Evolutionary conservation across 1,139 yeast species (phyloP), one percentile per base, ranked within the genome.

Genomic region (Debaryomyces fabryi): DNA sequence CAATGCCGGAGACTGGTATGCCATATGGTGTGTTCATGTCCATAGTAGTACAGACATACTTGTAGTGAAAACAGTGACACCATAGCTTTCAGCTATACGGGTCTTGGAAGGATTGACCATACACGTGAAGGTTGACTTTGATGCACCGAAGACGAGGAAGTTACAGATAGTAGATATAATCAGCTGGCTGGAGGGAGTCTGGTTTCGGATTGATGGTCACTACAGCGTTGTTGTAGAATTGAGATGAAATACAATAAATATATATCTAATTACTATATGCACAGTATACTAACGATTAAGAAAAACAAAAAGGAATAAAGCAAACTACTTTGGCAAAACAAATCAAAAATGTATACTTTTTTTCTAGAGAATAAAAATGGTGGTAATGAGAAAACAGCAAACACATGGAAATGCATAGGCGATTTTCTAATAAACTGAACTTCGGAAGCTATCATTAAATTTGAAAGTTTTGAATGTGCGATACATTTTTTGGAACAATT

Each of bases 261-360:
- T 46, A 32, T 46, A 48, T 48, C 51, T 48, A 48, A 45, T 48
- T 48, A 45, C 51, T 48, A 48, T 43, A 48, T 48, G 51, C 51
- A 48, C 51, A 45, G 48, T 43, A 48, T 43, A 48, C 44, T 45
- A 39, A 39, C 40, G 42, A 32, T 39, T 34, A 36, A 21, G 39
- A 34, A 24, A 35, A 35, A 42, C 3, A 42, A 23, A 35, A 35
- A 24, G 21, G 44, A 24, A 29, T 25, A 42, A 33, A 34, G 44
- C 39, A 41, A 42, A 34, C 45, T 12, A 30, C 34, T 40, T 29
- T 35, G 38, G 38, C 38, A 40, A 40, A 18, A 40, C 29, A 40
- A 40, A 40, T 40, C 43, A 40, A 29, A 40, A 40, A 40, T 40
- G 40, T 37, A 40, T 40, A 40, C 43, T 40, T 40, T 30, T 37